A percentile compares a stretch with the other conserved stretches of the same genome.
Evolutionary conservation across 371 early-diverging fungal genomes (phyloP).

Genomic region (Gilbertella persicaria): DNA sequence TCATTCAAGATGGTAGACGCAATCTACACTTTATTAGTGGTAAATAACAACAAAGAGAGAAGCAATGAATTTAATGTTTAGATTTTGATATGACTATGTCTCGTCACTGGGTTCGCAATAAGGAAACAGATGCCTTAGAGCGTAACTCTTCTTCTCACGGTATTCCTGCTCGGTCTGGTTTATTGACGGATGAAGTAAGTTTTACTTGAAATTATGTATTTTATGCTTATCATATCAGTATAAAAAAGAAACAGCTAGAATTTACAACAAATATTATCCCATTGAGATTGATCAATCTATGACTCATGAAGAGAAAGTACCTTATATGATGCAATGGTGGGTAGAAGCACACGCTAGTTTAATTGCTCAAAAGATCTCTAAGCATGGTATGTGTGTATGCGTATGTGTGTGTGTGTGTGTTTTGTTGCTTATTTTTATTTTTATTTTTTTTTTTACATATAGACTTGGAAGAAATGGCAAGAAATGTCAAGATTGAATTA

Average conservation of each 20-base stretch:
- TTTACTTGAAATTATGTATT: no score
- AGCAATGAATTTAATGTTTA: constrained; percentile 8
- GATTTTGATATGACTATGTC: constrained; percentile 86
- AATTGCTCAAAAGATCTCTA: constrained; percentile 48
- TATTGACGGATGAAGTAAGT: constrained; percentile 45
- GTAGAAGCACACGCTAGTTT: constrained; percentile 58
- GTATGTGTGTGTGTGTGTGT: no score
- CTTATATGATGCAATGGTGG: constrained; percentile 80
- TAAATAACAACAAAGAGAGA: constrained; percentile 13
- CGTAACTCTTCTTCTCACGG: constrained; percentile 67
- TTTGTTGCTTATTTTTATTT: no score
- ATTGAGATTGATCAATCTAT: constrained; percentile 63
- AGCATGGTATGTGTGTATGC: constrained; percentile 35
- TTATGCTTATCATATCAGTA: constrained; percentile 49
- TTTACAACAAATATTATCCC: constrained; percentile 71
- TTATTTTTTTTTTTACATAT: neutral
- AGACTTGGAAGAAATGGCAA: constrained; percentile 60
- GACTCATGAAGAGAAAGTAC: constrained; percentile 60
- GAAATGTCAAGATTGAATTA: constrained; percentile 52
- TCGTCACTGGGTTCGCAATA: constrained; percentile 59
- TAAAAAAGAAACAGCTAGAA: constrained; percentile 40
- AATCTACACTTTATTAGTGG: constrained; percentile 65
- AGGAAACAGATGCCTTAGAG: constrained; percentile 41
- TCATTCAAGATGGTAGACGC: constrained; percentile 49
- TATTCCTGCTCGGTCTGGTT: constrained; percentile 49